Percentiles rank a stretch among this genome's conserved stretches.
Conservation (phyloP, 2,329 filamentous ascomycete genomes). For the Cryphonectria carpinicola region DNA sequence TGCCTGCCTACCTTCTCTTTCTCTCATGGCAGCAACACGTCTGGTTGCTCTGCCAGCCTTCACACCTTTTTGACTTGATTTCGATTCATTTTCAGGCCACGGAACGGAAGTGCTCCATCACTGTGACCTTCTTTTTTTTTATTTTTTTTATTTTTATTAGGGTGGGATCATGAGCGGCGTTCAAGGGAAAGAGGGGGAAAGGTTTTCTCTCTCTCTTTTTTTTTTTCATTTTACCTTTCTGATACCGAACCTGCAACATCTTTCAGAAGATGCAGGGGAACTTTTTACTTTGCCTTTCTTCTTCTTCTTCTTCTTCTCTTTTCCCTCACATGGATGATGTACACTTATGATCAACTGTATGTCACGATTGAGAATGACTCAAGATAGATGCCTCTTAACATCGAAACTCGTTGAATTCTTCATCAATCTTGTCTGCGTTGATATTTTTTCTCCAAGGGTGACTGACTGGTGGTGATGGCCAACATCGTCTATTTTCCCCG, state of each 20-base stretch:
- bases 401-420: neutral
- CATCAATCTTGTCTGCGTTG: neutral
- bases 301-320: neutral
- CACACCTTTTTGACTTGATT: neutral
- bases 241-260: neutral
- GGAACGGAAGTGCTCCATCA: constrained; percentile 23
- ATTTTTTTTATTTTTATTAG: neutral
- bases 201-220: neutral
- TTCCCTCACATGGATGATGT: neutral
- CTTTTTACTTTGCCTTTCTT: neutral
- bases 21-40: neutral
- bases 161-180: neutral
- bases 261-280: neutral
- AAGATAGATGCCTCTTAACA: neutral
- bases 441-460: neutral
- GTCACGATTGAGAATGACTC: neutral
- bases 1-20: no score
- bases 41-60: neutral
- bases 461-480: neutral
- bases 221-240: neutral
- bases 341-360: constrained; percentile 5
- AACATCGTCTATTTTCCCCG: no score
- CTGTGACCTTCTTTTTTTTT: neutral
- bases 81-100: constrained; percentile 11
- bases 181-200: neutral